Base-by-base conservation (phyloP, 441 rosid genomes). In the Populus trichocarpa region DNA sequence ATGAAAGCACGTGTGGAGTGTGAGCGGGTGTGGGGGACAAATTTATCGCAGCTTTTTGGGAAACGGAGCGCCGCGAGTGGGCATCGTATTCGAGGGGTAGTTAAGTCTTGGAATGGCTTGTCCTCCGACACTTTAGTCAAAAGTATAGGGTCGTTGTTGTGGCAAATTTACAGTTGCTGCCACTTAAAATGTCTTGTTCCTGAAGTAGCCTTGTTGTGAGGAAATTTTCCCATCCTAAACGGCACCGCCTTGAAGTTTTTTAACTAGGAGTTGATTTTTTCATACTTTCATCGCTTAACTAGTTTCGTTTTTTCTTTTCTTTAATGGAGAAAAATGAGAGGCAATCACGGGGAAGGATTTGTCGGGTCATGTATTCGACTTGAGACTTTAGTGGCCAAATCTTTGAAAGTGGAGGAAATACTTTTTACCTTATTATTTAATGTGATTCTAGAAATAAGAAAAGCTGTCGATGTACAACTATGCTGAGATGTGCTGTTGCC, bases 41-140 rank as follows among this genome's bases (percentile, higher is more conserved):
- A 5, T 26, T 63, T 3, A 64, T 70, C 22, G 82, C 66, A 50
- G 71, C 75, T 8, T 35, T 35, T 71, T 12, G 46, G 64, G 14
- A 26, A 74, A 73, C 59, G 77, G 22, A 38, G 63, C 83, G 77
- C 81, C 80, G 84, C 83, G 78, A 67, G 68, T 74, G 64, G 79
- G 80, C 81, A 70, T 5, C 82, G 81, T 75, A 68, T 40, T 2
- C 13, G 20, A 16, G 13, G 36, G 65, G 32, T 72, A 40, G 63
- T 50, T 73, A 59, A 35, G 53, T 18, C 61, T 16, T 53, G 8
- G 20, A 53, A 33, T 53, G 53, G 65, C 46, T 6, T 36, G 40
- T 18, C 10, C 8, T 2, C 71, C 77, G 57, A 38, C 16, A 46
- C 63, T 53, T 5, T 14, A 16, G 61, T 63, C 23, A 4, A 20